Conservation (phyloP, 495 filamentous ascomycete genomes). For the Trichoderma orchidacearum region DNA sequence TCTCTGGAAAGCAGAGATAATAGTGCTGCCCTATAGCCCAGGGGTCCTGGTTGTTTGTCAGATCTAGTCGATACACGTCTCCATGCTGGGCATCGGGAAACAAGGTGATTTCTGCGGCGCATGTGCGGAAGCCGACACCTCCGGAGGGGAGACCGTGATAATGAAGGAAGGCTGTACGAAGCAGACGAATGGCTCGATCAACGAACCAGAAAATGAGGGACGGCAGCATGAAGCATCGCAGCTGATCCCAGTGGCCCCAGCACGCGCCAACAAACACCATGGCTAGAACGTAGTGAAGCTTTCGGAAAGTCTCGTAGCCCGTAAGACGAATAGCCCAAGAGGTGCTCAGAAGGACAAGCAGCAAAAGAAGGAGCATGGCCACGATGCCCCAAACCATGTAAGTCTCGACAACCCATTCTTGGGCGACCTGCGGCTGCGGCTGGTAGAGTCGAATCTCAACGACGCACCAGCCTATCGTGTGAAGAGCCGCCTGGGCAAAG, state of each 20-base stretch:
- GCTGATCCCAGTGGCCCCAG: slow-evolving; percentile 51
- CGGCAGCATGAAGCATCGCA: slow-evolving; percentile 49
- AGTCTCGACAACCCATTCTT: slow-evolving; percentile 33
- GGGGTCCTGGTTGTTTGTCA: slow-evolving; percentile 36
- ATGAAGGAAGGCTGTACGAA: slow-evolving; percentile 40
- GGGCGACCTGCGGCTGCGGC: slow-evolving; percentile 43
- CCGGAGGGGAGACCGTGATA: slow-evolving; percentile 18
- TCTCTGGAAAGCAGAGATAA: slow-evolving; percentile 45
- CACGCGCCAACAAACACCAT: slow-evolving; percentile 53
- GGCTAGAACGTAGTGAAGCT: slow-evolving; percentile 48
- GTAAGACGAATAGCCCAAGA: slow-evolving; percentile 41
- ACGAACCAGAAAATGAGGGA: slow-evolving; percentile 41
- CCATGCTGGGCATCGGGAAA: slow-evolving; percentile 36
- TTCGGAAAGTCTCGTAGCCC: slow-evolving; percentile 55
- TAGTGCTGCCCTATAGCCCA: slow-evolving; percentile 56
- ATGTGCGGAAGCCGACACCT: slow-evolving; percentile 30
- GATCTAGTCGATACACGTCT: slow-evolving; percentile 42
- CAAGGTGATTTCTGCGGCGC: slow-evolving; percentile 29
- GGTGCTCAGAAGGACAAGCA: slow-evolving; percentile 41
- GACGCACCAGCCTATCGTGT: slow-evolving; percentile 53
- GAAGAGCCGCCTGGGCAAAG: slow-evolving; percentile 42
- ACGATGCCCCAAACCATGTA: slow-evolving; percentile 56
- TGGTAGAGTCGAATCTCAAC: slow-evolving; percentile 48
- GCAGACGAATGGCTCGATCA: slow-evolving; percentile 36
- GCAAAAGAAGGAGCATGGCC: slow-evolving; percentile 41